Percentiles rank a stretch among this genome's conserved stretches.
Conservation (phyloP, 192 early-diverging fungal genomes). For the Entomortierella parvispora region DNA sequence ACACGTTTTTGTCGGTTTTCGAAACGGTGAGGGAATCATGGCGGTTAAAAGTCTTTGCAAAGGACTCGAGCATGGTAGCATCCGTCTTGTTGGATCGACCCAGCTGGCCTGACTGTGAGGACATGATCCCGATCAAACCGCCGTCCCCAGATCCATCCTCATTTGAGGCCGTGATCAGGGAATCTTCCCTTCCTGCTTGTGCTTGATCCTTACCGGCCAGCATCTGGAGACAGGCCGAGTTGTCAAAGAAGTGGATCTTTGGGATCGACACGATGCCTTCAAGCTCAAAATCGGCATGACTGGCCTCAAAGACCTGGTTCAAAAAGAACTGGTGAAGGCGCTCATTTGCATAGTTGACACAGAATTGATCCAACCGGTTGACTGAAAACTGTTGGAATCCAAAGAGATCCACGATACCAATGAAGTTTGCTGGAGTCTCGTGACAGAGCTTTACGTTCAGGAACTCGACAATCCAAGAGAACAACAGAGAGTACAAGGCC, state of each 20-base stretch:
- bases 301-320: constrained; percentile 77
- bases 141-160: too few species aligned
- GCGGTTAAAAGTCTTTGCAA: constrained; percentile 59
- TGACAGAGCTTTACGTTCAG: constrained; percentile 84
- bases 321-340: constrained; percentile 82
- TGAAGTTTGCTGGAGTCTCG: constrained; percentile 75
- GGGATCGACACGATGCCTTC: constrained; percentile 69
- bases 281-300: constrained; percentile 63
- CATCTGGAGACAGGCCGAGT: constrained; percentile 75
- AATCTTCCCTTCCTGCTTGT: constrained; percentile 45
- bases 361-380: constrained; percentile 77
- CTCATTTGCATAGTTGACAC: constrained; percentile 89
- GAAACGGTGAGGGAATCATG: constrained; percentile 61
- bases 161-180: too few species aligned
- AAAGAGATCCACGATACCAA: constrained; percentile 88
- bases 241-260: constrained; percentile 67
- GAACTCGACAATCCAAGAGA: constrained; percentile 87
- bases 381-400: constrained; percentile 70
- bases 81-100: constrained; percentile 50
- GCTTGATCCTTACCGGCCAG: constrained; percentile 59
- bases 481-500: constrained; percentile 84
- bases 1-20: constrained; percentile 48
- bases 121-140: constrained; percentile 82
- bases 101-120: constrained; percentile 69
- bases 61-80: constrained; percentile 62